These are phyloP conservation scores for Xylaria castorea DNA, from an alignment of 495 filamentous ascomycete species.

Conservation along the genomic window DNA sequence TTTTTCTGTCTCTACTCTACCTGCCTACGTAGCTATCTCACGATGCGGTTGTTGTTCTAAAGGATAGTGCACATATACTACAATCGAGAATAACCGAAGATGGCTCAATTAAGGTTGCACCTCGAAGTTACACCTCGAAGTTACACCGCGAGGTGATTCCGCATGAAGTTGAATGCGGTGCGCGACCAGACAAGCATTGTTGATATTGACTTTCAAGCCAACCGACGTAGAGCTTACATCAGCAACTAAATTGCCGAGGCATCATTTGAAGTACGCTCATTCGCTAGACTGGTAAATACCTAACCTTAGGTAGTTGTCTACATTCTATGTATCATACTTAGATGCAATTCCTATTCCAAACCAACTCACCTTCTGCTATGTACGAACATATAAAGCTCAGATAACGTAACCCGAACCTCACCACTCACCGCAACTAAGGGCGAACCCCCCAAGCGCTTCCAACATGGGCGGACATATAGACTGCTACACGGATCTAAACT, in stretches of 20 bases:
- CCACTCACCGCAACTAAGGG: background rate
- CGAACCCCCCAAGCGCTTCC: background rate
- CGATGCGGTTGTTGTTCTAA: background rate
- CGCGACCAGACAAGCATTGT: background rate
- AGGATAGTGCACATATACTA: background rate
- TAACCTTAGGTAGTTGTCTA: background rate
- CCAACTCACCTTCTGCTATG: background rate
- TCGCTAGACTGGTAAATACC: too few species aligned
- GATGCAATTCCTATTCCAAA: background rate
- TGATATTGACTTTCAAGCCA: background rate
- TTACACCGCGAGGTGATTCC: background rate
- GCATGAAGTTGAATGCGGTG: background rate
- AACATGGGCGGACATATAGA: slow-evolving; percentile 6
- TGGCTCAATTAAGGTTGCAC: background rate
- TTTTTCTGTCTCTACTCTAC: too few species aligned
- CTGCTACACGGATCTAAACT: slow-evolving; percentile 23
- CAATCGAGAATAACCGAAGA: background rate
- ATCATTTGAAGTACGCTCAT: background rate
- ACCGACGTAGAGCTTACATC: slow-evolving; percentile 16
- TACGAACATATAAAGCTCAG: background rate
- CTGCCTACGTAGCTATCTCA: background rate
- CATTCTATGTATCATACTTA: background rate
- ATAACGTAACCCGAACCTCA: background rate
- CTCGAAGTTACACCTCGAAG: slow-evolving; percentile 10
- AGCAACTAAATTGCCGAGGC: background rate